Conservation (phyloP, 768 basidiomycete genomes). For the Lactifluus hygrophoroides region DNA sequence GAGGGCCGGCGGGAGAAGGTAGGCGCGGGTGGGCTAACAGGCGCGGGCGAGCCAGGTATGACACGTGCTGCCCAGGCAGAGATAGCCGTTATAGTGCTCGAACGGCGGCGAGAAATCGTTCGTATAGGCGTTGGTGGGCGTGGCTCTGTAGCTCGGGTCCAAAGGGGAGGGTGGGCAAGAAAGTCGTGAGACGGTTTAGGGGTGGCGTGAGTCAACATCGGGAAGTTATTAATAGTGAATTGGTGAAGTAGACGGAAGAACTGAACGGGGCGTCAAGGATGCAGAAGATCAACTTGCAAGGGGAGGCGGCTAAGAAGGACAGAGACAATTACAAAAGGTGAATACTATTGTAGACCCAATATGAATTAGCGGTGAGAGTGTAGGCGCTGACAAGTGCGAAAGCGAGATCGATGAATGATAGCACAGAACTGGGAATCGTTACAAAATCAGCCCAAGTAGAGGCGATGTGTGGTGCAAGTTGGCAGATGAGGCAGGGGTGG, state of each 20-base stretch:
- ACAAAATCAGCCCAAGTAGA: too few relatives aligned
- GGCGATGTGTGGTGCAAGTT: too few relatives aligned
- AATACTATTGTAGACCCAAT: background rate
- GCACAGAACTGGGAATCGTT: background rate
- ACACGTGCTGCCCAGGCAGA: constrained; percentile 56
- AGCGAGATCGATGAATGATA: background rate
- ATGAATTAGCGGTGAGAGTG: background rate
- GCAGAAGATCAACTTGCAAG: too few relatives aligned
- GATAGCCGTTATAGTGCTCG: constrained; percentile 43
- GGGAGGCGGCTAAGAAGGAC: too few relatives aligned
- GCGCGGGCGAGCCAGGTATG: constrained; percentile 58
- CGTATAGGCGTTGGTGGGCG: constrained; percentile 23
- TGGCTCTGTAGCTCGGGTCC: constrained; percentile 25
- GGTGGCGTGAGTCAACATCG: background rate
- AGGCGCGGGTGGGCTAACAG: constrained; percentile 28
- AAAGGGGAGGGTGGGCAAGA: constrained; percentile 26
- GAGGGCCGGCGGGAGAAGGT: constrained; percentile 27
- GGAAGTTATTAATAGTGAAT: background rate
- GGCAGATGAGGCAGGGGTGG: too few relatives aligned
- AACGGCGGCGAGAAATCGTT: constrained; percentile 21
- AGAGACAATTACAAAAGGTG: constrained; percentile 6
- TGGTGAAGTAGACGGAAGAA: background rate
- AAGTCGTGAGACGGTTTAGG: constrained; percentile 23
- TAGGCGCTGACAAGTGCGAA: background rate
- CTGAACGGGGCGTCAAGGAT: background rate